Conservation (phyloP, 2,329 filamentous ascomycete genomes). For the Aspergillus carbonarius region DNA sequence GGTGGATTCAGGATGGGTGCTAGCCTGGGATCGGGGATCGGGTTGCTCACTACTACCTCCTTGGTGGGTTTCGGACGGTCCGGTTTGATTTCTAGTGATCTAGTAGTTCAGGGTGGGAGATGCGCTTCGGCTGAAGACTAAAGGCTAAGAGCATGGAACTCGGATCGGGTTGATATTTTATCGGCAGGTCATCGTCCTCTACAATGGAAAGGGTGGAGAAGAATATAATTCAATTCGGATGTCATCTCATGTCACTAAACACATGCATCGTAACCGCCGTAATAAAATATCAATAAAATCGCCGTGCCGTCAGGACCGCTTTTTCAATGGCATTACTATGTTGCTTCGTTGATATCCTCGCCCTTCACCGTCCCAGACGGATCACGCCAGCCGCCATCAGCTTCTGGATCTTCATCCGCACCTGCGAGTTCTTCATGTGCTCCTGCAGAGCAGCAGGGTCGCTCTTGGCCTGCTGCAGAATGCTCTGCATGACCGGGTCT, state of each 20-base stretch:
- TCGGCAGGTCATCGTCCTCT: too few species aligned
- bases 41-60: too few species aligned
- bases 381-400: slow-evolving; percentile 91
- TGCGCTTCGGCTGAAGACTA: too few species aligned
- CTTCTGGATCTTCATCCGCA: slow-evolving; percentile 90
- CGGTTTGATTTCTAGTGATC: too few species aligned
- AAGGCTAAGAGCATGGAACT: too few species aligned
- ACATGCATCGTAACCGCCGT: slow-evolving; percentile 8
- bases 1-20: too few species aligned
- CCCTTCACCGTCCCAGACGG: slow-evolving; percentile 62
- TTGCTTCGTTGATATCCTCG: background rate
- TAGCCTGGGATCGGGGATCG: too few species aligned
- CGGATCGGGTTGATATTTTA: too few species aligned
- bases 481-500: slow-evolving; percentile 97
- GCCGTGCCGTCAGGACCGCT: background rate
- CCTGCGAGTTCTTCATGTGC: slow-evolving; percentile 90
- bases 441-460: slow-evolving; percentile 91
- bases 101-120: too few species aligned
- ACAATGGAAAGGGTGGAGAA: background rate
- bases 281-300: background rate
- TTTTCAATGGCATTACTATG: slow-evolving; percentile 2
- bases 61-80: too few species aligned
- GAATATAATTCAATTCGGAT: background rate
- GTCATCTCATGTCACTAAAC: slow-evolving; percentile 4
- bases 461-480: slow-evolving; percentile 92